Conservation (phyloP, 2,329 filamentous ascomycete species). For the Curvularia lunata region DNA sequence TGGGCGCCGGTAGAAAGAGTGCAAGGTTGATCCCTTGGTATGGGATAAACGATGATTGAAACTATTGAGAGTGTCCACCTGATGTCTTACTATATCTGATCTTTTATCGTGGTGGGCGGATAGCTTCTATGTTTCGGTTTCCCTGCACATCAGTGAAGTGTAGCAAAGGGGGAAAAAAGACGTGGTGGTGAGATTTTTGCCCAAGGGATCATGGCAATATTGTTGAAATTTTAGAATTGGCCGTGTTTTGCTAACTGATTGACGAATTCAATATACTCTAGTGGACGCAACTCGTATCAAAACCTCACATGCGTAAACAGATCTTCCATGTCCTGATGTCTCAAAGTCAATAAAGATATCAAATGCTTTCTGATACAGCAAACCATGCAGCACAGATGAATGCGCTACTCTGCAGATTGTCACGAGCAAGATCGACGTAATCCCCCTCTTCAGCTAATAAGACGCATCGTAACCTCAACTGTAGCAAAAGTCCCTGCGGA, state of each 20-base stretch:
- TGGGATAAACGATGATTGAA: neutral
- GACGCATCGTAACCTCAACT: constrained; percentile 35
- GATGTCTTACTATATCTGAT: neutral
- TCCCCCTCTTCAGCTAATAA: constrained; percentile 21
- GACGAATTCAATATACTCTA: neutral
- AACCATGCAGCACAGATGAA: neutral
- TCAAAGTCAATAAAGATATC: neutral
- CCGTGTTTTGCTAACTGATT: neutral
- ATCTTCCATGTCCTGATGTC: neutral
- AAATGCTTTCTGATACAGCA: neutral
- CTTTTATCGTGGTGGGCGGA: neutral
- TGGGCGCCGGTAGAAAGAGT: neutral
- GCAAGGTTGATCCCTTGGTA: neutral
- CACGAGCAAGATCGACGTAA: neutral
- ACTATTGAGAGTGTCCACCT: neutral
- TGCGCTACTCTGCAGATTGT: neutral
- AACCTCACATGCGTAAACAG: neutral
- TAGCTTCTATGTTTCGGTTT: neutral
- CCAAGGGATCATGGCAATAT: neutral
- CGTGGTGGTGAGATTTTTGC: neutral
- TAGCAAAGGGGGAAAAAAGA: neutral
- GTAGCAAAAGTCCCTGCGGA: constrained; percentile 97
- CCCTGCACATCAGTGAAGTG: neutral
- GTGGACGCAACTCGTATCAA: neutral
- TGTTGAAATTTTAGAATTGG: neutral